phyloP scores from a whole-genome alignment of 208 protist genomes.

The Trypanosoma melophagium region DNA sequence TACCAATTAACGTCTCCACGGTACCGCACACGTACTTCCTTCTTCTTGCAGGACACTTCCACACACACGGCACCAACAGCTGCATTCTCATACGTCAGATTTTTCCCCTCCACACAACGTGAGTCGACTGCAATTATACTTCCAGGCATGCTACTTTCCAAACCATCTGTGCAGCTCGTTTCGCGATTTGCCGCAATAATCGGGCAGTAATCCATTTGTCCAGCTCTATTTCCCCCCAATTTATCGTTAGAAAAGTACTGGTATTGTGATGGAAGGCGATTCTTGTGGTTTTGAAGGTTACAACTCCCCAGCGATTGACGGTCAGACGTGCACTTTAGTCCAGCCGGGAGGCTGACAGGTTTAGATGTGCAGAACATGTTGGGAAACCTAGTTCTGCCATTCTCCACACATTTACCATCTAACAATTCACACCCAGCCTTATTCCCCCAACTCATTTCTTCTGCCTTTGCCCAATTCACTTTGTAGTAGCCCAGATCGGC shows the following conservation, averaged over 20 bases:
- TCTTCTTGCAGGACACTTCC: too few species aligned
- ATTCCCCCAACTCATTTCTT: slow-evolving; percentile 33
- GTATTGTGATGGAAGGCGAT: not conserved
- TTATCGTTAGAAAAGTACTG: not conserved
- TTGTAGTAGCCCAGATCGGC: slow-evolving; percentile 37
- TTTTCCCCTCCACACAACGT: not conserved
- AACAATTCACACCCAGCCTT: slow-evolving; percentile 30
- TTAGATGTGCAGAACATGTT: not conserved
- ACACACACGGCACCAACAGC: not conserved
- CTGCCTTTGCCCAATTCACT: slow-evolving; percentile 31
- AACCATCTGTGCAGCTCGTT: not conserved
- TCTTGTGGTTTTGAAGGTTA: not conserved
- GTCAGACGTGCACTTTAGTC: not conserved
- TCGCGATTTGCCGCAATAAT: not conserved
- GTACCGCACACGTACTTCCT: not conserved
- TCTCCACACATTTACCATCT: slow-evolving; percentile 28
- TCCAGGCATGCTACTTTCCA: not conserved
- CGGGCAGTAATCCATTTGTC: too few species aligned
- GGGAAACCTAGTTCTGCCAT: not conserved
- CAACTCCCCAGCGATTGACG: not conserved
- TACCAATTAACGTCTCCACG: not conserved
- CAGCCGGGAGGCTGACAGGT: too few species aligned
- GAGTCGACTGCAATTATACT: not conserved
- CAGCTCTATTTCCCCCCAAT: too few species aligned
- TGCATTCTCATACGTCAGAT: not conserved